Evolutionary conservation across 805 yeast species (phyloP).

Genomic region (Spathaspora passalidarum): DNA sequence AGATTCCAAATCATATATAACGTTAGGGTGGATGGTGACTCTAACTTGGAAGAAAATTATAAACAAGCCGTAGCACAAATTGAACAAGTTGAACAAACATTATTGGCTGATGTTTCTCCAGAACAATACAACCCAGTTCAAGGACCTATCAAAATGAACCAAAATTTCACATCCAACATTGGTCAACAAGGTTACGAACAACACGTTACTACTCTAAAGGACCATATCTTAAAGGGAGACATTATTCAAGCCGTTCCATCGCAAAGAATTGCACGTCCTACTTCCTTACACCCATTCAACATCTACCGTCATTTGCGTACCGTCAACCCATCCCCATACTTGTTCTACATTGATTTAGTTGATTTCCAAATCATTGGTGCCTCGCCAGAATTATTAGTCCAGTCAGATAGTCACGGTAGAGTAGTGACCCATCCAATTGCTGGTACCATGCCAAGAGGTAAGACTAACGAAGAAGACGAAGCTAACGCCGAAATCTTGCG

Average conservation of each 20-base stretch:
- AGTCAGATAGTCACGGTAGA: conserved; percentile 67
- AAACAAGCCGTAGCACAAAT: conserved; percentile 18
- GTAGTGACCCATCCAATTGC: conserved; percentile 97
- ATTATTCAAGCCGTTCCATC: conserved; percentile 98
- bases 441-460: conserved; percentile 91
- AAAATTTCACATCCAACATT: conserved; percentile 78
- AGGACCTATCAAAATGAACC: conserved; percentile 62
- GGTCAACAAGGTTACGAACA: conserved; percentile 91
- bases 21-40: conserved; percentile 44
- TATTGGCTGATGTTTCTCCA: conserved; percentile 44
- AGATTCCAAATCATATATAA: conserved; percentile 89
- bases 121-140: conserved; percentile 64
- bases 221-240: conserved; percentile 86
- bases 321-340: conserved; percentile 96
- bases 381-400: conserved; percentile 90
- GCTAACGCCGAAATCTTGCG: conserved; percentile 69
- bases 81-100: conserved; percentile 44
- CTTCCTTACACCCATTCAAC: conserved; percentile 93
- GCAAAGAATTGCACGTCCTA: conserved; percentile 93
- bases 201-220: conserved; percentile 72
- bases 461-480: conserved; percentile 89
- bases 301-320: conserved; percentile 91
- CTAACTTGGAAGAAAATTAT: conserved; percentile 15
- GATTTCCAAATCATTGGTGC: conserved; percentile 98
- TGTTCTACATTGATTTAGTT: conserved; percentile 87